phyloP scores from a whole-genome alignment of 805 yeast genomes.

The Candida ficus region DNA sequence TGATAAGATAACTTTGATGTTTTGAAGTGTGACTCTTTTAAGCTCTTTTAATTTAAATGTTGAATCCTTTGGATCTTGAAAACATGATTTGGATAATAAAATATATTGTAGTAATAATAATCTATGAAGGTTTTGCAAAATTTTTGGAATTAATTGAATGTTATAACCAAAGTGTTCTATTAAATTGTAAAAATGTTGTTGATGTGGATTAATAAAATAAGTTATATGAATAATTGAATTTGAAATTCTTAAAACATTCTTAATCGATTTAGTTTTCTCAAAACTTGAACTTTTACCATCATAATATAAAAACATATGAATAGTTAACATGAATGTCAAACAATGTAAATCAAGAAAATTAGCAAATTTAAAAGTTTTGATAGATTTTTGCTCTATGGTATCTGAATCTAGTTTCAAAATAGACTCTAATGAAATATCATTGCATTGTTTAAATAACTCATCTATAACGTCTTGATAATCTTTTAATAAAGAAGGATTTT shows the following conservation, averaged over 20 bases:
- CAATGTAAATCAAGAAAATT: constrained; percentile 10
- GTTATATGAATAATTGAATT: constrained; percentile 6
- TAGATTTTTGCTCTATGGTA: constrained; percentile 3
- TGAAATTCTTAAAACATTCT: constrained; percentile 1
- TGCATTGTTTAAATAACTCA: constrained; percentile 3
- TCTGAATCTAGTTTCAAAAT: constrained; percentile 3
- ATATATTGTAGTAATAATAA: constrained; percentile 6
- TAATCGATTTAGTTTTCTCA: constrained; percentile 3
- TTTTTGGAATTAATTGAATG: constrained; percentile 10
- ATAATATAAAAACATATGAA: constrained; percentile 4
- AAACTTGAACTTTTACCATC: neutral
- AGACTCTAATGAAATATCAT: constrained; percentile 2
- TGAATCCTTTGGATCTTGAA: neutral
- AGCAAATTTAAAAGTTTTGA: constrained; percentile 5
- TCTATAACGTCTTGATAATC: constrained; percentile 3
- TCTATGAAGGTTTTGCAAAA: constrained; percentile 9
- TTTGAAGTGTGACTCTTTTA: constrained; percentile 6
- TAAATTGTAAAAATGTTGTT: constrained; percentile 8
- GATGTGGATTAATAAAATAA: constrained; percentile 12
- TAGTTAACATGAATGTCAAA: constrained; percentile 8
- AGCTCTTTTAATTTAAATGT: constrained; percentile 3
- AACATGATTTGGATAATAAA: constrained; percentile 1
- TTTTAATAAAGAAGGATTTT: constrained; percentile 1
- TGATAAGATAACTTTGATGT: constrained; percentile 8
- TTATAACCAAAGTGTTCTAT: constrained; percentile 8